phyloP scores from a whole-genome alignment of 257 asterid genomes.

The Nicotiana obtusifolia region DNA sequence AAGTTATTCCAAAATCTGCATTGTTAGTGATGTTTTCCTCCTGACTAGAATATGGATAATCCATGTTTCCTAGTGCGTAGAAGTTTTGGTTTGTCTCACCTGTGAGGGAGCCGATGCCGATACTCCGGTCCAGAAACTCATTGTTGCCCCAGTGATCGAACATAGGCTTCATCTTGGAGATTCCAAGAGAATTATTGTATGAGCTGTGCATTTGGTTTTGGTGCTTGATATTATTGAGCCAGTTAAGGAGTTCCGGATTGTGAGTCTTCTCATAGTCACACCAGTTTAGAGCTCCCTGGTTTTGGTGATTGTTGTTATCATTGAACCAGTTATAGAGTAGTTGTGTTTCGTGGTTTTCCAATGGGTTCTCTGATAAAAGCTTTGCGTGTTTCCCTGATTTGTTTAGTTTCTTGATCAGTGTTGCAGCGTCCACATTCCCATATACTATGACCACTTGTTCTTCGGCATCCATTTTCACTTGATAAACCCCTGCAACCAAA shows the following conservation, averaged over 20 bases:
- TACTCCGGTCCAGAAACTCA: slow-evolving; percentile 12
- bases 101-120: slow-evolving; percentile 7
- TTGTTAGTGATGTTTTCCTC: slow-evolving; percentile 14
- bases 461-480: slow-evolving; percentile 43
- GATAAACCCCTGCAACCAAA: slow-evolving; percentile 39
- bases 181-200: slow-evolving; percentile 10
- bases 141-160: slow-evolving; percentile 17
- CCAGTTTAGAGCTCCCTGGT: slow-evolving; percentile 11
- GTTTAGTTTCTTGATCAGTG: slow-evolving; percentile 24
- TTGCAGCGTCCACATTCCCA: slow-evolving; percentile 35
- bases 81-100: slow-evolving; percentile 11
- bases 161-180: slow-evolving; percentile 12
- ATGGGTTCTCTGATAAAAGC: slow-evolving; percentile 26
- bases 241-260: slow-evolving; percentile 1
- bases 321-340: slow-evolving; percentile 12
- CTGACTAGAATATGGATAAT: slow-evolving; percentile 17
- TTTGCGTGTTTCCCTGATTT: slow-evolving; percentile 59
- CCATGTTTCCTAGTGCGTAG: slow-evolving; percentile 9
- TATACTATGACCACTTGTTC: slow-evolving; percentile 23
- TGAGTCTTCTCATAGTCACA: neutral
- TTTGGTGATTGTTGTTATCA: slow-evolving; percentile 8
- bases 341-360: slow-evolving; percentile 6
- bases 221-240: slow-evolving; percentile 13
- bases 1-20: neutral
- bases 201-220: slow-evolving; percentile 18